A percentile compares a stretch with the other conserved stretches of the same genome.
These are phyloP conservation scores for Tylopilus cervinicoccineus DNA, from an alignment of 768 basidiomycete species.

Conservation along the genomic window DNA sequence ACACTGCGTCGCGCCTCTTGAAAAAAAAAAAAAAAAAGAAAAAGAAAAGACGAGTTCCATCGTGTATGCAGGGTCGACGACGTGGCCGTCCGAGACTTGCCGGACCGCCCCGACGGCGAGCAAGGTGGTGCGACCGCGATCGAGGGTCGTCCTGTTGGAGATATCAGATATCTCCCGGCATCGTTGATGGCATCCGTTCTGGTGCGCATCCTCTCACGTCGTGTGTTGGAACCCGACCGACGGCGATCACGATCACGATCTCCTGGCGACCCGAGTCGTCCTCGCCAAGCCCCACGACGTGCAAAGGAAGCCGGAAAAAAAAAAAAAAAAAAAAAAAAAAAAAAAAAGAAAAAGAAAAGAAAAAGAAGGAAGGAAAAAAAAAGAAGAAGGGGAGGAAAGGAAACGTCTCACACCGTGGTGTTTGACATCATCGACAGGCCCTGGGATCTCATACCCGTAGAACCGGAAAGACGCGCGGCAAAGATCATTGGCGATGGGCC, in stretches of 20 bases:
- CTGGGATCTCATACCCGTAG: too few species aligned
- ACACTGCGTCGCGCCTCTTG: background rate
- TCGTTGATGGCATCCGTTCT: background rate
- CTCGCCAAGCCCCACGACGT: background rate
- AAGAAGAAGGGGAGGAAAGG: too few species aligned
- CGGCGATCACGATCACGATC: background rate
- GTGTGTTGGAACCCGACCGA: background rate
- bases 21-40: background rate
- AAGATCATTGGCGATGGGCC: too few species aligned
- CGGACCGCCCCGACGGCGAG: background rate
- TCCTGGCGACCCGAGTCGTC: background rate
- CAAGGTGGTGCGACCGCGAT: background rate
- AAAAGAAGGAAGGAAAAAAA: too few species aligned
- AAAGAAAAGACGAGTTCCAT: background rate
- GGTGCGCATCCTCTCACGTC: slow-evolving; percentile 6
- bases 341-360: background rate
- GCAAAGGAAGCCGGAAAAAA: background rate
- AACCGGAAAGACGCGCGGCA: too few species aligned
- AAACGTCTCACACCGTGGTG: too few species aligned
- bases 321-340: too few species aligned
- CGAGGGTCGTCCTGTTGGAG: background rate
- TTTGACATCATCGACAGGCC: too few species aligned
- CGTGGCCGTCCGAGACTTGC: background rate
- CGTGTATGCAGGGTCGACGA: too few species aligned
- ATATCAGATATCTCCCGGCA: background rate